These are phyloP conservation scores for Fraxinus floribunda DNA, from an alignment of 305 asterid species.

Conservation along the genomic window DNA sequence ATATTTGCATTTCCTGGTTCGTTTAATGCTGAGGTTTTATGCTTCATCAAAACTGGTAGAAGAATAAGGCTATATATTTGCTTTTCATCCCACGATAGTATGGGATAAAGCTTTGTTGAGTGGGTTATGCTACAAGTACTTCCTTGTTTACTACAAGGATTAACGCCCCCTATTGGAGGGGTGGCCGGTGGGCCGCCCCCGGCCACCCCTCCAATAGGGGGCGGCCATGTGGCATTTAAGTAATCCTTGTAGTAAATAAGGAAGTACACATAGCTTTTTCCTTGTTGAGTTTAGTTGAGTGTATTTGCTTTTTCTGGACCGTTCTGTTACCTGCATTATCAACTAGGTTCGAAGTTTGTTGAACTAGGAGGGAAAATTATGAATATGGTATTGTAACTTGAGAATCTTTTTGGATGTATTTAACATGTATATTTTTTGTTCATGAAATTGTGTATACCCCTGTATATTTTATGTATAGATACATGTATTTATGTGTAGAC, in stretches of 20 bases:
- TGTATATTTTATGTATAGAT: background rate
- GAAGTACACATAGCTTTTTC: no score
- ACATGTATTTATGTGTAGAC: background rate
- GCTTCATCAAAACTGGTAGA: background rate
- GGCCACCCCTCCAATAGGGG: no score
- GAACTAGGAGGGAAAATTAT: background rate
- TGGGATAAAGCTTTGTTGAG: background rate
- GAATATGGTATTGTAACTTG: background rate
- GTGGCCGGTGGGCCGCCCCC: no score
- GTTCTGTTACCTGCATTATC: constrained; percentile 5
- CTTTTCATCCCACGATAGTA: background rate
- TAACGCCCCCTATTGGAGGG: no score
- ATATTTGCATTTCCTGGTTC: constrained; percentile 5
- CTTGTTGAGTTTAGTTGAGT: background rate
- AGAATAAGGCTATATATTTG: background rate
- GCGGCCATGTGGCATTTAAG: no score
- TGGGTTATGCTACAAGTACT: no score
- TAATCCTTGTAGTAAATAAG: no score
- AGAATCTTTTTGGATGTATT: background rate
- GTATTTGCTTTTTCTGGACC: constrained; percentile 2
- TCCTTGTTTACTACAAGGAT: no score
- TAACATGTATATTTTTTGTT: background rate
- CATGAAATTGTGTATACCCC: background rate
- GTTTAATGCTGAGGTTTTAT: background rate
- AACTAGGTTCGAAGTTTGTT: background rate